Base-by-base conservation (phyloP, 345 rosid species). In the Capsella bursapastoris region DNA sequence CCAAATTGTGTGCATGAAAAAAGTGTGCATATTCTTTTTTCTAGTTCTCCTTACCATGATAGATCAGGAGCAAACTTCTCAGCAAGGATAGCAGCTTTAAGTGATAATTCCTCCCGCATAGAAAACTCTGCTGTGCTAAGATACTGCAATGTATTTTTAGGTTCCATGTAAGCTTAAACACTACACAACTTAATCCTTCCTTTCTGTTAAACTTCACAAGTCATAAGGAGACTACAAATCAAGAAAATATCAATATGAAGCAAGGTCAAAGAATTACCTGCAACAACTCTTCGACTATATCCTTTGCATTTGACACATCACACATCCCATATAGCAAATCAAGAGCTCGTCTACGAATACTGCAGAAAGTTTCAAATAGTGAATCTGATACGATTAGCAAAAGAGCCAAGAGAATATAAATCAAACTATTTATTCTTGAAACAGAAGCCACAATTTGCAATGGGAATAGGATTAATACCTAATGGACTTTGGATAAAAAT, bases 41-140 rank as follows among this genome's bases (percentile, higher is more conserved):
- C 10, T 44, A 38, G 64, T 35, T 37, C 28, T 70, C 57, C 92
- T 84, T 82, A 96, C 99, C 99, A 96, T 66, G 98, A 96, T 38
- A 96, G 83, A 86, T 96, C 98, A 80, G 99, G 99, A 69, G 98
- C 97, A 85, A 96, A 96, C 86, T 96, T 92, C 83, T 96, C 99
- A 3, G 99, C 96, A 70, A 96, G 97, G 79, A 96, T 96, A 66
- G 99, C 99, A 81, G 98, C 97, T 86, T 96, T 96, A 45, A 96
- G 94, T 49, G 99, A 86, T 79, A 96, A 82, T 74, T 96, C 99
- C 74, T 96, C 99, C 49, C 97, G 98, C 97, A 96, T 96, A 35
- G 91, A 86, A 83, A 96, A 96, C 73, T 96, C 99, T 56, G 99
- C 95, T 29, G 96, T 70, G 87, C 96, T 90, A 61, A 96, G 93